These are phyloP conservation scores for Pouteria glomerata DNA, from an alignment of 148 eudicot species.

Conservation along the genomic window DNA sequence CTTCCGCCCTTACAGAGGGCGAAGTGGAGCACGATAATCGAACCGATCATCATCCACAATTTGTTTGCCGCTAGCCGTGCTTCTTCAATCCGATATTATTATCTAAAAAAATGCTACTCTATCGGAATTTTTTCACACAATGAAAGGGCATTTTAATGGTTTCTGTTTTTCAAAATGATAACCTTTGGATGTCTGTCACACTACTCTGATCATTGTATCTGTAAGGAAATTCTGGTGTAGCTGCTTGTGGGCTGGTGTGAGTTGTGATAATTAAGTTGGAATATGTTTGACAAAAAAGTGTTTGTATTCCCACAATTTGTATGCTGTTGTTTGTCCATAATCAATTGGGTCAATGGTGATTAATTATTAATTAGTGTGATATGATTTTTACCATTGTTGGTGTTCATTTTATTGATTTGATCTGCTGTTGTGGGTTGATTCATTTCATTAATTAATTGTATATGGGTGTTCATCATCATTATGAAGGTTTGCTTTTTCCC, in stretches of 20 bases:
- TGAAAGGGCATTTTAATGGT: no score
- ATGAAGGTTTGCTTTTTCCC: background rate
- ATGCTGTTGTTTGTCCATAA: background rate
- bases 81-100: no score
- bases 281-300: background rate
- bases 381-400: background rate
- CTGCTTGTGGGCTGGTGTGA: background rate
- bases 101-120: no score
- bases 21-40: constrained; percentile 12
- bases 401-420: background rate
- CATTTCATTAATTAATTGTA: background rate
- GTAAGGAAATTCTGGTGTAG: no score
- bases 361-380: background rate
- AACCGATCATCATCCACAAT: background rate
- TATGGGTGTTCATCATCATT: background rate
- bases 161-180: no score
- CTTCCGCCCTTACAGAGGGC: constrained; percentile 22
- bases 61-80: background rate
- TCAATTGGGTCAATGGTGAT: no score
- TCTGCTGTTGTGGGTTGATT: background rate
- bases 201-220: no score
- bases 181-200: no score
- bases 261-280: background rate
- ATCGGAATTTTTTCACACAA: no score
- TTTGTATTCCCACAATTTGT: background rate